Base-by-base conservation (phyloP, 2,329 filamentous ascomycete species). In the Pseudogymnoascus sp. region DNA sequence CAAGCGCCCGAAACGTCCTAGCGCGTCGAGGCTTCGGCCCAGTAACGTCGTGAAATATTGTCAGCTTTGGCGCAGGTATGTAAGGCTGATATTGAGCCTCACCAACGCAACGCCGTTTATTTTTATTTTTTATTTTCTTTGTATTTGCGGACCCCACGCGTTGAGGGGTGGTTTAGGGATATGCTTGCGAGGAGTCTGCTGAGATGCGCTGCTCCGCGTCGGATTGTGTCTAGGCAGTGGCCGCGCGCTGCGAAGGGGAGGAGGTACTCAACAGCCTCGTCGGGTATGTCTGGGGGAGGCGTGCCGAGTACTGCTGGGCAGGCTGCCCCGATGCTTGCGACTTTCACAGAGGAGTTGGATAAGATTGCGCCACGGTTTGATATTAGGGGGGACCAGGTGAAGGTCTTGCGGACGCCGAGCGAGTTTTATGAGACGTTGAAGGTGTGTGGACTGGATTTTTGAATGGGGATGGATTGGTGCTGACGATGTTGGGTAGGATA, bases 361-460 rank as follows among this genome's bases (percentile, higher is more conserved):
- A 88, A 83, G 69, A 85, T 97, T 66, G 89, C 92, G 3, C 94
- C 94, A n/a, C 88, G 90, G 49, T 96, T 99, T 69, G 90, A 92
- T 72, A 81, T 99, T 26, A 79, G 86, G 26, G 90, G 91, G 1
- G 90, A 90, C 4, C 85, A 93, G 63, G 89, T 99, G 59, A 81
- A 83, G 10, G 88, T 99, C 19, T 75, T 99, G 11, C 83, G 86
- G 68, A 88, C 89, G 2, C 94, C 94, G 0, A 76, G 83, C n/a
- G 90, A 93, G 61, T 99, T 99, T 73, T 99, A 97, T 75, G 86
- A 89, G 68, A 91, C 88, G 6, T 78, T 99, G 64, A 97, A 97
- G 85, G 91, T 92, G 49, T 16, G 49, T 72, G 67, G 76, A 11
- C 14, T 45, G 38, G 35, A 39, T 23, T 49, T 60, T 33, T 39